phyloP scores from a whole-genome alignment of 2,329 filamentous ascomycete species.

The Blastomyces silverae region DNA sequence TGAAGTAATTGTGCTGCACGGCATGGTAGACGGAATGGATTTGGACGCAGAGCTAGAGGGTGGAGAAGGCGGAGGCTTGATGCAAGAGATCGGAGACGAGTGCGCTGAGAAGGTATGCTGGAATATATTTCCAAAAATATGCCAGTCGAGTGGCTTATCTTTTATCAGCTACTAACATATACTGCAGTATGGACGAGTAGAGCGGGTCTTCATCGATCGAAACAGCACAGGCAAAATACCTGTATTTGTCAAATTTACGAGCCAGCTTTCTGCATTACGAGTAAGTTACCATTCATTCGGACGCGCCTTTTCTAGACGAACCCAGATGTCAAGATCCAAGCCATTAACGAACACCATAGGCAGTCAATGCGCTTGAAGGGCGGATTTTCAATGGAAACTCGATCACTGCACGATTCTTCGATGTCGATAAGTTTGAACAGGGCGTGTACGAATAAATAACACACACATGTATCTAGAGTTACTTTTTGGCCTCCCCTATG shows the following conservation, averaged over 20 bases:
- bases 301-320: not conserved
- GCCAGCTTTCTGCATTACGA: constrained; percentile 72
- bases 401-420: constrained; percentile 76
- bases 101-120: constrained; percentile 65
- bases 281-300: constrained; percentile 46
- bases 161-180: constrained; percentile 15
- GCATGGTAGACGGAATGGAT: constrained; percentile 83
- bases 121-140: not conserved
- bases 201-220: constrained; percentile 68
- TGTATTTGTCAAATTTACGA: constrained; percentile 92
- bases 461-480: not conserved
- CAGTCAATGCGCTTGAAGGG: constrained; percentile 82
- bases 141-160: constrained; percentile 13
- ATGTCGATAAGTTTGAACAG: constrained; percentile 71
- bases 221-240: constrained; percentile 48
- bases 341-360: constrained; percentile 44
- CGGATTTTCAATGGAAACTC: constrained; percentile 81
- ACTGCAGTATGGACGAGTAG: constrained; percentile 68
- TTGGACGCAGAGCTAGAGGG: constrained; percentile 67
- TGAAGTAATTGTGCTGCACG: constrained; percentile 70
- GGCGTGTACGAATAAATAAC: constrained; percentile 47
- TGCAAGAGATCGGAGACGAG: constrained; percentile 93
- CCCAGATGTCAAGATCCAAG: constrained; percentile 8
- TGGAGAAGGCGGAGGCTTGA: constrained; percentile 55
- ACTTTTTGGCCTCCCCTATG: constrained; percentile 10